phyloP scores from a whole-genome alignment of 2,329 filamentous ascomycete species.

The Exophiala phaeomuriformis region DNA sequence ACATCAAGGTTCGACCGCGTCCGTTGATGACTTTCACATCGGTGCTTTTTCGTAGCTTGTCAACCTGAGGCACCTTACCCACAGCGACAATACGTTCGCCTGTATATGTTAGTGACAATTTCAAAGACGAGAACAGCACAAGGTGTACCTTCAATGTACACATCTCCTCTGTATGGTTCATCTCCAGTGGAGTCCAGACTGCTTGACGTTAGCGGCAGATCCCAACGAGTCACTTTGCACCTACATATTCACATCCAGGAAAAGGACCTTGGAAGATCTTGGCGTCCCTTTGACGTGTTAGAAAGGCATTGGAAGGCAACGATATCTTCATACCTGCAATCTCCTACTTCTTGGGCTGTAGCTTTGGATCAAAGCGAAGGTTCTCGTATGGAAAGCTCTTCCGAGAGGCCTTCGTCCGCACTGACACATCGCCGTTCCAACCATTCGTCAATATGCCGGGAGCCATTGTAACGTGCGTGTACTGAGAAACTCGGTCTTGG shows the following conservation, averaged over 20 bases:
- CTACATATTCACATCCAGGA: constrained; percentile 35
- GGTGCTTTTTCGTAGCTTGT: constrained; percentile 28
- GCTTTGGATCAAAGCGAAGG: constrained; percentile 28
- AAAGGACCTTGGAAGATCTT: constrained; percentile 31
- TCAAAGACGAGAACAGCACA: neutral
- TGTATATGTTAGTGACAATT: neutral
- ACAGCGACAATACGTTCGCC: constrained; percentile 34
- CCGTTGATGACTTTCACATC: constrained; percentile 36
- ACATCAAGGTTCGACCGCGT: constrained; percentile 42
- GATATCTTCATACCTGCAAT: constrained; percentile 30
- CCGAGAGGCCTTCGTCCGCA: too few species aligned
- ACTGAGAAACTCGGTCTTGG: too few species aligned
- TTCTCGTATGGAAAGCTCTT: too few species aligned
- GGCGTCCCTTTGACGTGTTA: constrained; percentile 7
- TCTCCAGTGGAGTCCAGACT: constrained; percentile 35
- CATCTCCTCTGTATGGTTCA: constrained; percentile 36
- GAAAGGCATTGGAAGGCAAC: too few species aligned
- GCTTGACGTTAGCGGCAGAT: too few species aligned
- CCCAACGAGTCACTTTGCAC: too few species aligned
- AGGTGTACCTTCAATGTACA: constrained; percentile 34
- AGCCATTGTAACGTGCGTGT: too few species aligned
- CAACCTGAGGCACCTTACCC: constrained; percentile 31
- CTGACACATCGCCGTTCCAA: too few species aligned
- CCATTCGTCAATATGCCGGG: too few species aligned
- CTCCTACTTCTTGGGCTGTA: constrained; percentile 33